Conservation (phyloP, 2,329 filamentous ascomycete genomes). For the Leptosphaerulina australis region DNA sequence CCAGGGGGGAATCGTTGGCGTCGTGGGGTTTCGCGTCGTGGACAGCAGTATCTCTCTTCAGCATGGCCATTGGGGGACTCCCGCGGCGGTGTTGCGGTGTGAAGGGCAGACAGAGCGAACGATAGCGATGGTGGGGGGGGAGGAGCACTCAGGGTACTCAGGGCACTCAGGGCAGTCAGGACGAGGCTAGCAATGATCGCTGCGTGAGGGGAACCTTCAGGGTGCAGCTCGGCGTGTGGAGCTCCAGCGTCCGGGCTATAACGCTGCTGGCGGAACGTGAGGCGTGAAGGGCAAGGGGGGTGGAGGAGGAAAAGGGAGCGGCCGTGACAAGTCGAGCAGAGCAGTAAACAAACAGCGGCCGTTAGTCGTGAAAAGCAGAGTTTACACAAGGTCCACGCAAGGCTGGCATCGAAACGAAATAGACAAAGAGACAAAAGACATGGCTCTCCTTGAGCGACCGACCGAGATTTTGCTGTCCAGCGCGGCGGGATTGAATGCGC, state of each 20-base stretch:
- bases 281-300: neutral
- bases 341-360: conserved; percentile 20
- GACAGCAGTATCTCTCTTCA: conserved; percentile 31
- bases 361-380: conserved; percentile 5
- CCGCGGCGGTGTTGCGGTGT: conserved; percentile 7
- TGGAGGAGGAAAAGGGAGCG: neutral
- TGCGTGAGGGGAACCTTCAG: conserved; percentile 4
- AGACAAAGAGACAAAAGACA: conserved; percentile 18
- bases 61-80: conserved; percentile 35
- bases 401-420: conserved; percentile 18
- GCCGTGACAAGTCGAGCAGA: neutral
- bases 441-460: conserved; percentile 16
- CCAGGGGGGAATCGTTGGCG: conserved; percentile 27
- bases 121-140: too few relatives aligned
- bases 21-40: conserved; percentile 22
- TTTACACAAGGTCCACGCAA: conserved; percentile 14
- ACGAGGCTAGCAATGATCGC: conserved; percentile 4
- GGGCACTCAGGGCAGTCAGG: neutral
- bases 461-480: conserved; percentile 22
- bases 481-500: conserved; percentile 17
- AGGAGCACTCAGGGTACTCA: neutral
- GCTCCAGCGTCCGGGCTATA: neutral
- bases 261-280: neutral
- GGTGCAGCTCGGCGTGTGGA: conserved; percentile 1
- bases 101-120: neutral